Conservation (phyloP, 208 protist species). For the Lotmaria passim region DNA sequence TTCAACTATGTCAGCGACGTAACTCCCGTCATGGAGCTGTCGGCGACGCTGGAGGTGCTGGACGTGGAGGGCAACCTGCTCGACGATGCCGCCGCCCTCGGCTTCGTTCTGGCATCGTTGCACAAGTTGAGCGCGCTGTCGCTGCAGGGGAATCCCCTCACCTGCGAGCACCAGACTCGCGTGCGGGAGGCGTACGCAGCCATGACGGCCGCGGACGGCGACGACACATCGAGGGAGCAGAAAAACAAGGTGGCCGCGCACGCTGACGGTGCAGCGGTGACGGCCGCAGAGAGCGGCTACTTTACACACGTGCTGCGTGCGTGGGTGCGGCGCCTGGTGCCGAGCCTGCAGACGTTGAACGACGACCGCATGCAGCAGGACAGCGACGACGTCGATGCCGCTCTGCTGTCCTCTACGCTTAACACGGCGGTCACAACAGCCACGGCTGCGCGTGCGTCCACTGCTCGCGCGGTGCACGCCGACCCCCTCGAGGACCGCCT, state of each 20-base stretch:
- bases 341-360: slow-evolving; percentile 49
- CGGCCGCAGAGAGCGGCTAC: neutral
- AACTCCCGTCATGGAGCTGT: slow-evolving; percentile 60
- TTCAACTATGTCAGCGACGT: slow-evolving; percentile 83
- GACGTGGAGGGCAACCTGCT: slow-evolving; percentile 90
- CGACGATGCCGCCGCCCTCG: slow-evolving; percentile 34
- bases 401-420: neutral
- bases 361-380: slow-evolving; percentile 22
- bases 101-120: slow-evolving; percentile 46
- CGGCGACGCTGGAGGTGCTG: slow-evolving; percentile 76
- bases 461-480: slow-evolving; percentile 30
- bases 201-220: neutral
- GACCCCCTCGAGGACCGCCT: slow-evolving; percentile 71
- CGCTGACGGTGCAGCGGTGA: neutral
- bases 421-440: neutral
- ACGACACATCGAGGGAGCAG: no score
- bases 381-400: neutral
- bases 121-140: slow-evolving; percentile 59
- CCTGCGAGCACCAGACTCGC: slow-evolving; percentile 21
- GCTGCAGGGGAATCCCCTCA: slow-evolving; percentile 72
- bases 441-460: neutral
- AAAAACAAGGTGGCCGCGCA: neutral
- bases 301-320: slow-evolving; percentile 38
- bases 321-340: slow-evolving; percentile 62
- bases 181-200: slow-evolving; percentile 28